phyloP scores from a whole-genome alignment of 495 filamentous ascomycete genomes.

The Penicillium angulare region DNA sequence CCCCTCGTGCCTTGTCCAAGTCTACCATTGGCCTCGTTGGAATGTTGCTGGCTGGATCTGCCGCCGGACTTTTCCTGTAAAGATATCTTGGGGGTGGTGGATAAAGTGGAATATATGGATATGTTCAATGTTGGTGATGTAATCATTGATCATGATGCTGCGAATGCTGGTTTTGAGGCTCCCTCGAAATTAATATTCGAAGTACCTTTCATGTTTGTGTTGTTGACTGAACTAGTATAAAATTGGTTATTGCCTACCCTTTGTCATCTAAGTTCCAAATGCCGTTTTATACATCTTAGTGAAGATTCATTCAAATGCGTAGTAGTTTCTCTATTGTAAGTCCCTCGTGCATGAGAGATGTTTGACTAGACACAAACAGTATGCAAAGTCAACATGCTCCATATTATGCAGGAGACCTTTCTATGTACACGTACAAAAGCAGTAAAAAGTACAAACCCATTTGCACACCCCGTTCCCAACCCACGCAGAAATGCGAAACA shows the following conservation, averaged over 20 bases:
- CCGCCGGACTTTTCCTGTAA: constrained; percentile 6
- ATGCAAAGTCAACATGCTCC: constrained; percentile 33
- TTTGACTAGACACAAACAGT: constrained; percentile 27
- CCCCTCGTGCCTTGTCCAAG: constrained; percentile 13
- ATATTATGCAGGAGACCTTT: constrained; percentile 40
- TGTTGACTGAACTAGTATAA: too few relatives aligned
- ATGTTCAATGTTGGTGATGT: neutral
- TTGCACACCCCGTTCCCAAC: constrained; percentile 47
- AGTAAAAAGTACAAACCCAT: constrained; percentile 42
- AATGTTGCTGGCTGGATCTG: constrained; percentile 9
- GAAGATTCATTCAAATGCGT: neutral
- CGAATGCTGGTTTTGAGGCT: neutral
- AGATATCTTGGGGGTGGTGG: neutral
- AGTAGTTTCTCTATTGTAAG: constrained; percentile 30
- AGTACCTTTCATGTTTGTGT: too few relatives aligned
- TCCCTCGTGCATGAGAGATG: constrained; percentile 35
- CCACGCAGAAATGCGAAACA: constrained; percentile 47
- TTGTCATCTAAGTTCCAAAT: neutral
- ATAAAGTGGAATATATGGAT: neutral
- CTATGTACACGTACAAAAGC: constrained; percentile 47
- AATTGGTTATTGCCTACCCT: too few relatives aligned
- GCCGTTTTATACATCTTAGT: neutral
- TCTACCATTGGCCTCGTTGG: constrained; percentile 11
- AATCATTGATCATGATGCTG: neutral
- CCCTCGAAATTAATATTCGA: neutral